Evolutionary conservation across 257 asterid species (phyloP).

Genomic region (Fraxinus anomala): DNA sequence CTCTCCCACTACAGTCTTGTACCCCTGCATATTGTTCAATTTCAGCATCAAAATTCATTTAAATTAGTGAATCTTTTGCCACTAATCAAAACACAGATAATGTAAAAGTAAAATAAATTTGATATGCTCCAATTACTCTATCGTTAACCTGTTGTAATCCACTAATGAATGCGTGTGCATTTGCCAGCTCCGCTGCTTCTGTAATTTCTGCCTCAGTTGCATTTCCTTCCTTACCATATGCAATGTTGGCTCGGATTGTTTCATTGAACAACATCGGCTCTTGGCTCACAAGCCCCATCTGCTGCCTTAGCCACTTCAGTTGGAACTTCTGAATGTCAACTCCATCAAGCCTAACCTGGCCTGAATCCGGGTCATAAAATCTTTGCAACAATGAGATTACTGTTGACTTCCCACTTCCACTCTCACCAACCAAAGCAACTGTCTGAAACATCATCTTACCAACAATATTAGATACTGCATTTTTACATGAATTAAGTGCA

Average conservation of each 20-base stretch:
- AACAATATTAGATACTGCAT: not conserved
- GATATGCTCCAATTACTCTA: not conserved
- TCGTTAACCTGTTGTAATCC: constrained; percentile 54
- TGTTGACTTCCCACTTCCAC: constrained; percentile 82
- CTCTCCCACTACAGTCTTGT: constrained; percentile 69
- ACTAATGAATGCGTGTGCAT: constrained; percentile 72
- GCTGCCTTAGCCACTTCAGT: constrained; percentile 69
- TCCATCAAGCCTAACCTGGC: constrained; percentile 57
- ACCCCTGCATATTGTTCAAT: constrained; percentile 43
- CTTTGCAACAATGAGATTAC: constrained; percentile 61
- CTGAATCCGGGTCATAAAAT: constrained; percentile 61
- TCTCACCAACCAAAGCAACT: constrained; percentile 74
- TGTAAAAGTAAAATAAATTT: not conserved
- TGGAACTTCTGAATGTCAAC: constrained; percentile 53
- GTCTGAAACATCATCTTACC: constrained; percentile 38
- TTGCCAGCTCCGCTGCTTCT: constrained; percentile 68
- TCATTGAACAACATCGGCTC: constrained; percentile 67
- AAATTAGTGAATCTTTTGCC: not conserved
- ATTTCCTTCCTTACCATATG: constrained; percentile 59
- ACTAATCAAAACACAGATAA: not conserved
- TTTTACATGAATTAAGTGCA: not conserved
- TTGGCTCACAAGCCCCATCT: constrained; percentile 80
- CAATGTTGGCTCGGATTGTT: constrained; percentile 66
- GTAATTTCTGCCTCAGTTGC: constrained; percentile 62
- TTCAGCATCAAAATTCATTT: not conserved